Conservation (phyloP, 2,329 filamentous ascomycete species). For the Fusarium sp. region DNA sequence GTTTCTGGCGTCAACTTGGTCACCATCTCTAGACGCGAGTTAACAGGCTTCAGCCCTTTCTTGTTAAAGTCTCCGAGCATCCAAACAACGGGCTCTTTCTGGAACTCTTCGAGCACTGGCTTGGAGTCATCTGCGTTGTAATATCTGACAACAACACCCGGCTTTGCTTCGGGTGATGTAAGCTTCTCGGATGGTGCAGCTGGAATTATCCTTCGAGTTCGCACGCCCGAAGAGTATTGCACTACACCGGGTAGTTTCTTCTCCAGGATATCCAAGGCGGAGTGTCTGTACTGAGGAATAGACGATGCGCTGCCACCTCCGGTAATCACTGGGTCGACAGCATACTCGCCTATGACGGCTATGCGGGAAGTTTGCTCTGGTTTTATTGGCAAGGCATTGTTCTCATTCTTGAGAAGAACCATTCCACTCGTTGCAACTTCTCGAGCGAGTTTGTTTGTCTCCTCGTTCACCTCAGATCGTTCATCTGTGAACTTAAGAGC, state of each 20-base stretch:
- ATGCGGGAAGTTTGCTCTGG: neutral
- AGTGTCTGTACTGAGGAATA: constrained; percentile 30
- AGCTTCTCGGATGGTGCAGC: constrained; percentile 7
- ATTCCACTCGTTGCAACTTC: constrained; percentile 22
- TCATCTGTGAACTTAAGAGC: constrained; percentile 13
- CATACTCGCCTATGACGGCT: constrained; percentile 31
- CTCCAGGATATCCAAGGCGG: constrained; percentile 11
- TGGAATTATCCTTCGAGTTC: constrained; percentile 30
- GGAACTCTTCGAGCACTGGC: constrained; percentile 11
- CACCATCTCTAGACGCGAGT: constrained; percentile 21
- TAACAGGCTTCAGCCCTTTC: neutral
- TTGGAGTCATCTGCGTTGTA: constrained; percentile 6
- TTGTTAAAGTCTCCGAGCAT: constrained; percentile 26
- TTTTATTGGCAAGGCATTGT: constrained; percentile 12
- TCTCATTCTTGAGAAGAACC: constrained; percentile 34
- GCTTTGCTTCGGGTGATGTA: neutral
- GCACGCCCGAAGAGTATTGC: constrained; percentile 22
- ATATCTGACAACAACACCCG: constrained; percentile 20
- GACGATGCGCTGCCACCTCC: constrained; percentile 36
- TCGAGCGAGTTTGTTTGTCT: constrained; percentile 27
- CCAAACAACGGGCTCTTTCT: constrained; percentile 16
- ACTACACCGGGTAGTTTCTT: constrained; percentile 6
- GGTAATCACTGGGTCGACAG: constrained; percentile 18
- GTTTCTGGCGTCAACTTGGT: constrained; percentile 19
- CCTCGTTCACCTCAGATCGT: constrained; percentile 19